phyloP scores from a whole-genome alignment of 192 early-diverging fungal species.

The Podila minutissima region DNA sequence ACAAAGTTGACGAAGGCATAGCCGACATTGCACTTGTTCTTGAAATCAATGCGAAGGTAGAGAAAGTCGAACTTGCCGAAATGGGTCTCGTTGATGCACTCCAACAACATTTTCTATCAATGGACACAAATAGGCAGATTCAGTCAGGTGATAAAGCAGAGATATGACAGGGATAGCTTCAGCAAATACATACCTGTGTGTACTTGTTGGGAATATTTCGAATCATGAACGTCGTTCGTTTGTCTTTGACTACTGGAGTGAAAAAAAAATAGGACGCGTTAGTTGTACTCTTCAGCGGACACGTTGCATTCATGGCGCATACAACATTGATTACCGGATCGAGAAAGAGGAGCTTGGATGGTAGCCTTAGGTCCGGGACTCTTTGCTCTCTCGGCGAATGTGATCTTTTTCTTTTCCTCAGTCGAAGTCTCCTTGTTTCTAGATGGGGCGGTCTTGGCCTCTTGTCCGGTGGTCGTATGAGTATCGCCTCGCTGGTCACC shows the following conservation, averaged over 20 bases:
- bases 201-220: conserved; percentile 91
- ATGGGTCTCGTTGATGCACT: conserved; percentile 78
- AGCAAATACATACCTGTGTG: conserved; percentile 62
- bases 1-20: conserved; percentile 82
- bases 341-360: too few species aligned
- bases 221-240: conserved; percentile 86
- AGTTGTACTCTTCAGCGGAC: too few species aligned
- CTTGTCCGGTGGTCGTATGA: too few species aligned
- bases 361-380: too few species aligned
- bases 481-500: too few species aligned
- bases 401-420: too few species aligned
- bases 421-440: too few species aligned
- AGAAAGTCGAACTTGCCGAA: conserved; percentile 76
- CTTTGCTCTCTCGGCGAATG: too few species aligned
- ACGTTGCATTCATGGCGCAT: too few species aligned
- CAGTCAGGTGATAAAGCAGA: not conserved
- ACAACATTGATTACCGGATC: too few species aligned
- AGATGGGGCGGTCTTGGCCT: too few species aligned
- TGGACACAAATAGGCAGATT: not conserved
- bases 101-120: conserved; percentile 76
- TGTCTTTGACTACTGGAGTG: conserved; percentile 58
- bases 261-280: not conserved
- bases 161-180: not conserved
- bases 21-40: conserved; percentile 90
- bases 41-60: conserved; percentile 90